phyloP scores from a whole-genome alignment of 2,329 filamentous ascomycete species.

The Trichoderma atroviride region DNA sequence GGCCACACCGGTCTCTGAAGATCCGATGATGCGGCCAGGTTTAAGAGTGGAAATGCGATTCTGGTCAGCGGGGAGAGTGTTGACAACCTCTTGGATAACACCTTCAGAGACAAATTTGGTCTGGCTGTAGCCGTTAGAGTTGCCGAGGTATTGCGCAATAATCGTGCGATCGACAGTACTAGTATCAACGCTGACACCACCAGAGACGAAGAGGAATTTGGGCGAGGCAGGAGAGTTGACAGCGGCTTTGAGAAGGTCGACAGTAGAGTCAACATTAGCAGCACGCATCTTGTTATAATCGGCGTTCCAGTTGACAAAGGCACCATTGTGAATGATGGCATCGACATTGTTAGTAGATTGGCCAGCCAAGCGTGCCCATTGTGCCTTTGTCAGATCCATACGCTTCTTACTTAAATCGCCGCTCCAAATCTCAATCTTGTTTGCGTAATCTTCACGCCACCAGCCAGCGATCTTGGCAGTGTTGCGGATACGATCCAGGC shows the following conservation, averaged over 20 bases:
- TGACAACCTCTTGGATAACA: slow-evolving; percentile 27
- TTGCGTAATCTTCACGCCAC: slow-evolving; percentile 4
- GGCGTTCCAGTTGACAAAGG: slow-evolving; percentile 77
- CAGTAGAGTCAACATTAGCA: slow-evolving; percentile 64
- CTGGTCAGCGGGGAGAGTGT: slow-evolving; percentile 11
- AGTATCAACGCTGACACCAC: slow-evolving; percentile 28
- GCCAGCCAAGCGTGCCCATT: slow-evolving; percentile 61
- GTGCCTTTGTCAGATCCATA: slow-evolving; percentile 65
- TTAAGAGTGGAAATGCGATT: slow-evolving; percentile 31
- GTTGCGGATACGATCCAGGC: slow-evolving; percentile 12
- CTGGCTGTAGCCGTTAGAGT: slow-evolving; percentile 31
- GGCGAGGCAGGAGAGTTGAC: slow-evolving; percentile 26
- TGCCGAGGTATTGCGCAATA: slow-evolving; percentile 13
- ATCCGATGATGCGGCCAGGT: slow-evolving; percentile 34
- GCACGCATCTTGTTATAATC: slow-evolving; percentile 71
- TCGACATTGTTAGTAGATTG: slow-evolving; percentile 59
- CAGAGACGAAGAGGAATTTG: slow-evolving; percentile 34
- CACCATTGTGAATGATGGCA: slow-evolving; percentile 79
- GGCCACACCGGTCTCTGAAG: slow-evolving; percentile 29
- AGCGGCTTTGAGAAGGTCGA: slow-evolving; percentile 29
- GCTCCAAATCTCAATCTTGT: slow-evolving; percentile 19
- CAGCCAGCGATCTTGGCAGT: slow-evolving; percentile 20
- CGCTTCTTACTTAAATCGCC: slow-evolving; percentile 56
- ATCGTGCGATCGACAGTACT: slow-evolving; percentile 2
- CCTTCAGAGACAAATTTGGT: slow-evolving; percentile 34